A percentile compares a stretch with the other conserved stretches of the same genome.
phyloP scores from a whole-genome alignment of 345 rosid species.

The Arabidopsis suecica region DNA sequence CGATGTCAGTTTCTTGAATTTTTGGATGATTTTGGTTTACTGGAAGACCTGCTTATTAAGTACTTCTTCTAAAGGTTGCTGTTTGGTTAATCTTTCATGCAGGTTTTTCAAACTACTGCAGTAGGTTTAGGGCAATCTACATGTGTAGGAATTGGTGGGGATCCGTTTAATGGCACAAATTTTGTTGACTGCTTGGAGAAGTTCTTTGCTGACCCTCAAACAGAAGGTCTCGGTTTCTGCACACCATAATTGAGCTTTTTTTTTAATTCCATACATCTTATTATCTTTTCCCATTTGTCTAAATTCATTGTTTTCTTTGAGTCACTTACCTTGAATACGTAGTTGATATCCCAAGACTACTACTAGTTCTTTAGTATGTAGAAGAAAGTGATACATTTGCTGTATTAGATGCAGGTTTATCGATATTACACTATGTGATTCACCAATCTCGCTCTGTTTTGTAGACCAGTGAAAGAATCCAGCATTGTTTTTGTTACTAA shows the following conservation, averaged over 20 bases:
- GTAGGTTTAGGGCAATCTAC: constrained; percentile 93
- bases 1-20: neutral
- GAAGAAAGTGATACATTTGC: constrained; percentile 8
- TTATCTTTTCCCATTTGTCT: neutral
- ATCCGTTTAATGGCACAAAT: constrained; percentile 92
- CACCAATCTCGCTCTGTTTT: neutral
- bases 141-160: constrained; percentile 92
- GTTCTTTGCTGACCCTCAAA: constrained; percentile 80
- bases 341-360: constrained; percentile 13
- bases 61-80: neutral
- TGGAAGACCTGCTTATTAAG: neutral
- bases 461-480: constrained; percentile 2
- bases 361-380: constrained; percentile 18
- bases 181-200: constrained; percentile 85
- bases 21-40: neutral
- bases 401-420: neutral
- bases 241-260: constrained; percentile 6
- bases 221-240: constrained; percentile 66
- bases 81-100: constrained; percentile 24
- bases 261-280: neutral
- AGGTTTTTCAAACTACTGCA: constrained; percentile 93
- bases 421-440: neutral
- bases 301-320: neutral
- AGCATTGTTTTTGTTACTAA: neutral
- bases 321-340: neutral